phyloP scores from a whole-genome alignment of 2,329 filamentous ascomycete species.

The Calycina herbarum region DNA sequence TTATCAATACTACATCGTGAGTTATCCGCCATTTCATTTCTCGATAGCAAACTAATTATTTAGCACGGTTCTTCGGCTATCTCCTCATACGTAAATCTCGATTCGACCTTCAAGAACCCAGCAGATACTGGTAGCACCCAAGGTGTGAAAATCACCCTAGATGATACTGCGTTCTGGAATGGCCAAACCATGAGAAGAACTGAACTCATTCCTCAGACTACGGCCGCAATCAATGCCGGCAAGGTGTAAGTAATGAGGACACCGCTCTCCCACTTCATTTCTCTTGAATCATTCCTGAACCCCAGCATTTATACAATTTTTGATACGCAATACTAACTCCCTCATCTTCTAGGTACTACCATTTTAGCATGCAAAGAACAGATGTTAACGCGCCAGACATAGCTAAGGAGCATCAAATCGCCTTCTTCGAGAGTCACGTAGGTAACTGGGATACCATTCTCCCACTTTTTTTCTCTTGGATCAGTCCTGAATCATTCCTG shows the following conservation, averaged over 20 bases:
- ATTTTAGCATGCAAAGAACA: conserved; percentile 65
- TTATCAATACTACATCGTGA: conserved; percentile 69
- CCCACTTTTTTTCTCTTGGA: too few relatives aligned
- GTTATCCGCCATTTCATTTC: not conserved
- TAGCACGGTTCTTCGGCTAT: conserved; percentile 53
- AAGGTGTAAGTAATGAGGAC: conserved; percentile 48
- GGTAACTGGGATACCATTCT: too few relatives aligned
- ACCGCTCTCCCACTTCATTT: too few relatives aligned
- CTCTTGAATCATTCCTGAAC: too few relatives aligned
- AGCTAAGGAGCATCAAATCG: conserved; percentile 55
- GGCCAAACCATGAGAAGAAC: conserved; percentile 67
- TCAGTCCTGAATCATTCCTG: too few relatives aligned
- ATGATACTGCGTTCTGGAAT: conserved; percentile 60
- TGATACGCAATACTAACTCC: too few relatives aligned
- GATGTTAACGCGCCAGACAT: conserved; percentile 60
- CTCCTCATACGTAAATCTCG: conserved; percentile 43
- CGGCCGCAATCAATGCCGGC: conserved; percentile 62
- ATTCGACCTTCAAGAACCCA: conserved; percentile 48
- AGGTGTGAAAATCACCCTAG: conserved; percentile 66
- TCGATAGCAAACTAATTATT: not conserved
- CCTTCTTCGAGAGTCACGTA: too few relatives aligned
- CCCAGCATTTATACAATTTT: too few relatives aligned
- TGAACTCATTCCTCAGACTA: conserved; percentile 71
- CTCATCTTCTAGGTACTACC: conserved; percentile 48
- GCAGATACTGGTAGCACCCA: conserved; percentile 58